phyloP scores from a whole-genome alignment of 805 yeast genomes.

The Saccharomycopsis fodiens region DNA sequence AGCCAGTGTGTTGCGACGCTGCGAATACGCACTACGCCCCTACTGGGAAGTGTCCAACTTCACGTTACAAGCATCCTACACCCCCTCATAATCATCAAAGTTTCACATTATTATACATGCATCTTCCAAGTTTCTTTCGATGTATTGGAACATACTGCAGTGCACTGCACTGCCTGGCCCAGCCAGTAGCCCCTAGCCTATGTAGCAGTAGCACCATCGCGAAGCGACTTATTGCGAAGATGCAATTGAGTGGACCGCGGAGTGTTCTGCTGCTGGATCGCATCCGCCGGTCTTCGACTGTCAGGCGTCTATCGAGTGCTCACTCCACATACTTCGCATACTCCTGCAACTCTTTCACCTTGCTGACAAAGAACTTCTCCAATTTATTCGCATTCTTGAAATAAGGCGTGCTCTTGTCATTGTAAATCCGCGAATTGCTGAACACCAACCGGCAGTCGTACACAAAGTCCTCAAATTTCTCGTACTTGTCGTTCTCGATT shows the following conservation, averaged over 20 bases:
- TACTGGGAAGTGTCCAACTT: not conserved
- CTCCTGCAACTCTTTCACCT: slow-evolving; percentile 87
- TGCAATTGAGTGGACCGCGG: too few species aligned
- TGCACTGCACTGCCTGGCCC: too few species aligned
- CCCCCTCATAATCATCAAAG: not conserved
- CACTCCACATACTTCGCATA: slow-evolving; percentile 32
- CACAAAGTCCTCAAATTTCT: slow-evolving; percentile 82
- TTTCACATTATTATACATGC: too few species aligned
- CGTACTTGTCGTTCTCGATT: slow-evolving; percentile 85
- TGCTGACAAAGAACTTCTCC: slow-evolving; percentile 78
- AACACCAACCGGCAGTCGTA: slow-evolving; percentile 82
- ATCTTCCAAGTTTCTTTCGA: too few species aligned
- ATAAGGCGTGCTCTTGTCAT: slow-evolving; percentile 90
- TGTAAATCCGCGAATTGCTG: slow-evolving; percentile 87
- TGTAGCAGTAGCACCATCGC: too few species aligned
- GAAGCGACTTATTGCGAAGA: too few species aligned
- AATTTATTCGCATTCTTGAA: slow-evolving; percentile 90
- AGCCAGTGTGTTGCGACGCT: not conserved
- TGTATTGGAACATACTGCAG: too few species aligned
- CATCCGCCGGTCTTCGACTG: too few species aligned
- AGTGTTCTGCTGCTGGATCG: too few species aligned
- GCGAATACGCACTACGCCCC: too few species aligned
- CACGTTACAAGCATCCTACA: not conserved
- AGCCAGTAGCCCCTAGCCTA: too few species aligned
- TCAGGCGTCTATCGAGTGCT: not conserved